Base-by-base conservation (phyloP, 371 early-diverging fungal species). In the Umbelopsis sp. region DNA sequence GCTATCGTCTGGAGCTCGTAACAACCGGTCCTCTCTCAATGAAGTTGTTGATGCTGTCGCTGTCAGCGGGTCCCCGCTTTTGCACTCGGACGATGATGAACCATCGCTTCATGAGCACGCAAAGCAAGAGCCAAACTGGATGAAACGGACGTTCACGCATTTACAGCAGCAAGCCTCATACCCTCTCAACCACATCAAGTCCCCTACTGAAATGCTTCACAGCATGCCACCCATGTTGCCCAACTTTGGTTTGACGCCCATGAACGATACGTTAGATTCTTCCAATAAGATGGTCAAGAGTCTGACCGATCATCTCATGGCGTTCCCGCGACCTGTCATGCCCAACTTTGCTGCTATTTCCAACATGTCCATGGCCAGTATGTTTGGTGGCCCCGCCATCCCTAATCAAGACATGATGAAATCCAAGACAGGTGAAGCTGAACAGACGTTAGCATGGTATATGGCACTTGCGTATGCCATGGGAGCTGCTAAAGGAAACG, bases 401-500 rank as follows among this genome's bases (percentile, higher is more conserved):
- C 52, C 77, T 46, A 76, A 79, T 44, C 71, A 73, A 16, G 45
- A 52, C 38, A 63, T 62, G 20, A 51, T 64, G 18, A 69, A 68
- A 32, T 46, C 65, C 1, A 64, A 48, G 29, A 63, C 50, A 25
- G 70, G 74, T 45, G 76, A 79, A 37, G 72, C 76, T 20, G 82
- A 82, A 25, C 78, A 79, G 50, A 69, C 80, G 0, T 68, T 82
- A 29, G 82, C 82, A 14, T 82, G 82, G 82, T 82, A 82, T 45
- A 82, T 82, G 82, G 82, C 82, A 3, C 51, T 82, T 4, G 82
- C 82, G 0, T 82, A 82, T 66, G 80, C 82, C 1, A 82, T 82
- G 78, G 82, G 82, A 37, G 76, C 78, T 35, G 57, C 57, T n/a
- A 57, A 57, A 35, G 57, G 29, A 24, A 57, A 57, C 5, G 57